These are phyloP conservation scores for Berberis thunbergii DNA, from an alignment of 164 flowering plant genomes.

Conservation along the genomic window DNA sequence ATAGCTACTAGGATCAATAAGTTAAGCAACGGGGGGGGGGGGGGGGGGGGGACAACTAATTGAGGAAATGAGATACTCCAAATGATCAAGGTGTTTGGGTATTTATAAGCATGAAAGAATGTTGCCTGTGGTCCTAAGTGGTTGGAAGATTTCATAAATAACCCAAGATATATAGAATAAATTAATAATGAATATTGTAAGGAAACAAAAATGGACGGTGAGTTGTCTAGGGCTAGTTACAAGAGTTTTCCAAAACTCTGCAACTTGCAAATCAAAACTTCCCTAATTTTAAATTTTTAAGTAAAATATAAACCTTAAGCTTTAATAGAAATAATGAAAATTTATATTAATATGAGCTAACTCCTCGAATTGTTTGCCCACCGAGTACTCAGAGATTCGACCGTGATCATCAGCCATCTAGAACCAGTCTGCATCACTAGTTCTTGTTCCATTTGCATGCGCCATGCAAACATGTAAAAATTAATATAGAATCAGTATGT, in stretches of 20 bases:
- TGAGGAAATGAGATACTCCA: background rate
- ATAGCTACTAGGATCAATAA: background rate
- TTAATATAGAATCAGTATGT: too few relatives aligned
- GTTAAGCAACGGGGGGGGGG: too few relatives aligned
- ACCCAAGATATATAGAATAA: background rate
- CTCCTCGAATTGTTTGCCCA: too few relatives aligned
- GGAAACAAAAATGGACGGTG: background rate
- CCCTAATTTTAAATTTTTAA: background rate
- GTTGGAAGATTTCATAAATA: slow-evolving; percentile 1
- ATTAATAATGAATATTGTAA: background rate
- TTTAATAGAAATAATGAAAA: too few relatives aligned
- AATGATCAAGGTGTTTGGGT: background rate
- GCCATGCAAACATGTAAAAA: too few relatives aligned
- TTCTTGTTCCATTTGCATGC: too few relatives aligned
- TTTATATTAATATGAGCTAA: too few relatives aligned
- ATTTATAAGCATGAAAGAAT: background rate
- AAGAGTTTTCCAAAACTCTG: background rate
- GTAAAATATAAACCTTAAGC: background rate
- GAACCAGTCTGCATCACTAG: too few relatives aligned
- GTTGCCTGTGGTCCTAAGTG: background rate
- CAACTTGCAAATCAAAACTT: background rate
- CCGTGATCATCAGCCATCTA: too few relatives aligned
- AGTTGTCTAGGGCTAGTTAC: background rate
- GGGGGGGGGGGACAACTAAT: background rate
- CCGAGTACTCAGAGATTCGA: too few relatives aligned